phyloP scores from a whole-genome alignment of 2,329 filamentous ascomycete species.

The Colletotrichum musicola region DNA sequence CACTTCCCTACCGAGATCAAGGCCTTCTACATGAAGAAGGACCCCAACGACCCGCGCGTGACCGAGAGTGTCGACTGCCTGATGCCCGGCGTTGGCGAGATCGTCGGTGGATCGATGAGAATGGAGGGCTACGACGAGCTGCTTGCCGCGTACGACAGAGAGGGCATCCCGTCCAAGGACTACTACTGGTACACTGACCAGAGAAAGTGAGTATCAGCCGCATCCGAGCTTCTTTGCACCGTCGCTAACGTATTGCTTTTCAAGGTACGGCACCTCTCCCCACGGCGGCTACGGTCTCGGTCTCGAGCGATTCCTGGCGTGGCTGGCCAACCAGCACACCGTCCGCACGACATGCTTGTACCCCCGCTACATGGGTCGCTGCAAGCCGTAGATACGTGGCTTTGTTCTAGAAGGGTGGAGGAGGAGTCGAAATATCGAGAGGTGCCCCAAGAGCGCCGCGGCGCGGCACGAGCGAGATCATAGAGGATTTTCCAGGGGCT shows the following conservation, averaged over 20 bases:
- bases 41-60: constrained; percentile 80
- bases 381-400: constrained; percentile 72
- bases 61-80: constrained; percentile 91
- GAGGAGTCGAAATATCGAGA: constrained; percentile 4
- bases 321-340: constrained; percentile 74
- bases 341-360: constrained; percentile 79
- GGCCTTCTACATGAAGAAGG: constrained; percentile 99
- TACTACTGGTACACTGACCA: constrained; percentile 99
- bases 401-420: not conserved
- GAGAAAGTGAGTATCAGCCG: constrained; percentile 77
- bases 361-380: constrained; percentile 83
- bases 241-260: constrained; percentile 5
- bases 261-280: constrained; percentile 87
- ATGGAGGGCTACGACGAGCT: constrained; percentile 93
- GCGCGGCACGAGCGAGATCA: constrained; percentile 31
- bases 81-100: constrained; percentile 96
- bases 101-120: constrained; percentile 96
- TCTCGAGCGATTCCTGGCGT: constrained; percentile 80
- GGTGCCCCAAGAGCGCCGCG: constrained; percentile 21
- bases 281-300: constrained; percentile 96
- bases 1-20: constrained; percentile 99
- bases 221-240: constrained; percentile 13
- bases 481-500: constrained; percentile 16
- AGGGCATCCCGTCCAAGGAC: constrained; percentile 84
- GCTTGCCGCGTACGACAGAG: constrained; percentile 86